Evolutionary conservation across 257 asterid species (phyloP), one percentile per base, ranked within the genome.

Genomic region (Petunia axillaris): DNA sequence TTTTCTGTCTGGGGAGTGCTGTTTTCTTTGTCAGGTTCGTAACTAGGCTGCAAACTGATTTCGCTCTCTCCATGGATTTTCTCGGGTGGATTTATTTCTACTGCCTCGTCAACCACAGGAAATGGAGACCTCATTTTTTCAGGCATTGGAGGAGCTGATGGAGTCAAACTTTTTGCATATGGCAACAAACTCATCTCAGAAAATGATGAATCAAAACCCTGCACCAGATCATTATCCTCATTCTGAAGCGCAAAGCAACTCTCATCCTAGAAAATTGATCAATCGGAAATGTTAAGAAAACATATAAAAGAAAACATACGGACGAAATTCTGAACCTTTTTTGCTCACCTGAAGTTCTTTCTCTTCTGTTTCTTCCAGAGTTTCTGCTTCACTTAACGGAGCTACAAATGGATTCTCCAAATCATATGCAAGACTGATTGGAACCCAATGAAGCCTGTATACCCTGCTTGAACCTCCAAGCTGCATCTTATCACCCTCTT

Each of bases 391-490:
- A 66, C 81, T 88, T 79, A 85, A 52, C 65, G 85, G 87, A 79
- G 96, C 95, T 67, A 88, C 86, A 85, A 86, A 91, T 25, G 93
- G 93, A 54, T 88, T 77, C 62, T 89, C 89, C 13, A 83, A 57
- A 85, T 93, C 94, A 85, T 93, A 93, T 70, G 97, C 98, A 40
- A 62, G 77, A 73, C 93, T 91, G 80, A 89, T 14, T 48, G 98
- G 98, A 74, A 90, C 90, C 98, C 98, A 95, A 25, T 88, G 89
- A 58, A 95, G 91, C 86, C 86, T 88, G 85, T 95, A 95, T 68
- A 89, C 62, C 85, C 99, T 91, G 79, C 91, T 90, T 43, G 98
- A 93, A 68, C 86, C 94, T 62, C 99, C 97, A 43, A 95, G 91
- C 84, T 81, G 88, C 85, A 95, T 67, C 3, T 86, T 85, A 73